Evolutionary conservation across 306 rosid species (phyloP).

Genomic region (Fragaria nilgerrensis): DNA sequence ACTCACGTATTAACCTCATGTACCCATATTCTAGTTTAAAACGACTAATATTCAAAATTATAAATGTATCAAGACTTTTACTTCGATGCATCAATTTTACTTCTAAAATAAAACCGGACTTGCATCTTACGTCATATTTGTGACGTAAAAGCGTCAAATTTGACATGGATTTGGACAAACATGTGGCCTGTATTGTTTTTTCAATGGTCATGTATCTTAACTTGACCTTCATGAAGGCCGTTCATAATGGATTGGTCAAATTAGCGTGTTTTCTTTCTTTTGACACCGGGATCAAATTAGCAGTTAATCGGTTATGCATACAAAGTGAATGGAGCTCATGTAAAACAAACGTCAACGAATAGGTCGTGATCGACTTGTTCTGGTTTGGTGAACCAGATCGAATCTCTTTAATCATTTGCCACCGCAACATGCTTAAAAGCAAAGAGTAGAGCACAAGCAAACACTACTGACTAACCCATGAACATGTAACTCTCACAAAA

Average conservation of each 20-base stretch:
- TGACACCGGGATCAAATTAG: not conserved
- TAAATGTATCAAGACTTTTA: too few species aligned
- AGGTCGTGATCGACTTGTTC: not conserved
- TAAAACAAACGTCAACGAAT: not conserved
- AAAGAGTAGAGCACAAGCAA: not conserved
- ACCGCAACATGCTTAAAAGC: not conserved
- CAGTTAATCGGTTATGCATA: not conserved
- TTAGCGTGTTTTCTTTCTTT: not conserved
- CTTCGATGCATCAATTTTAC: too few species aligned
- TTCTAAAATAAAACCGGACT: too few species aligned
- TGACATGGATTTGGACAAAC: too few species aligned
- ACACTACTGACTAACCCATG: not conserved
- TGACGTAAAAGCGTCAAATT: too few species aligned
- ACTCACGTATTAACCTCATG: not conserved
- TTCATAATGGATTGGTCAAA: not conserved
- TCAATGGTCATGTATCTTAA: too few species aligned
- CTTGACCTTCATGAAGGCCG: not conserved
- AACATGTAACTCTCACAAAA: not conserved
- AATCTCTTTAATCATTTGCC: conserved; percentile 6
- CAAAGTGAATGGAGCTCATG: not conserved
- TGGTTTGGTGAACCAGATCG: conserved; percentile 6
- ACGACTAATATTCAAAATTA: too few species aligned
- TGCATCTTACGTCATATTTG: too few species aligned
- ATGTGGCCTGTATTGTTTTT: not conserved
- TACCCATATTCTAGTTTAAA: too few species aligned